Conservation (phyloP, 2,329 filamentous ascomycete species). For the Neobulgaria alba region DNA sequence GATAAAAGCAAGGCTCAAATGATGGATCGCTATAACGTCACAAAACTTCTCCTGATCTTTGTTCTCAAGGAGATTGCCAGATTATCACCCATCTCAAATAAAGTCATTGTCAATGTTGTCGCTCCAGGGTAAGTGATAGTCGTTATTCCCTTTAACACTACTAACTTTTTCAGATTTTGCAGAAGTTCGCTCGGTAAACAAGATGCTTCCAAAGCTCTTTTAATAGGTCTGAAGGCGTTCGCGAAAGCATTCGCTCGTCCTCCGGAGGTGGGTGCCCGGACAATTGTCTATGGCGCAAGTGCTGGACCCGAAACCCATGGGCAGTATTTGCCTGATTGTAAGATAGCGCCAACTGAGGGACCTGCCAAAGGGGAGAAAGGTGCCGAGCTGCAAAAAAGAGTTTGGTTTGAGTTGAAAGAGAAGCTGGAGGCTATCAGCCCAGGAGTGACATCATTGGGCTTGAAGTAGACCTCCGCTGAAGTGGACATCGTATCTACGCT, state of each 20-base stretch:
- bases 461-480: too few species aligned
- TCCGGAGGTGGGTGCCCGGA: slow-evolving; percentile 39
- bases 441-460: slow-evolving; percentile 25
- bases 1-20: slow-evolving; percentile 4
- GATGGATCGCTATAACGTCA: slow-evolving; percentile 7
- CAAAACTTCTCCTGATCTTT: slow-evolving; percentile 9
- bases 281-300: slow-evolving; percentile 32
- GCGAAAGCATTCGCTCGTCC: slow-evolving; percentile 33
- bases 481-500: too few species aligned
- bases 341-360: slow-evolving; percentile 17
- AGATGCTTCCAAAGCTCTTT: too few species aligned
- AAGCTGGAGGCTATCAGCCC: slow-evolving; percentile 36
- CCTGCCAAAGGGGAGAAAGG: slow-evolving; percentile 31
- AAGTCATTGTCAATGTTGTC: slow-evolving; percentile 7
- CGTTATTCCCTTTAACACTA: too few species aligned
- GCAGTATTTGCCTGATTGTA: slow-evolving; percentile 35
- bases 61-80: slow-evolving; percentile 5
- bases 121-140: slow-evolving; percentile 7
- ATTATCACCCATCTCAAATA: slow-evolving; percentile 2
- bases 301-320: slow-evolving; percentile 36
- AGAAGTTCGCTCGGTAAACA: not conserved
- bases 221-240: too few species aligned
- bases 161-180: too few species aligned
- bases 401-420: slow-evolving; percentile 36
- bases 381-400: slow-evolving; percentile 28